Percentiles rank a stretch among this genome's conserved stretches.
Conservation (phyloP, 179 eudicot species). For the Camellia oleifera region DNA sequence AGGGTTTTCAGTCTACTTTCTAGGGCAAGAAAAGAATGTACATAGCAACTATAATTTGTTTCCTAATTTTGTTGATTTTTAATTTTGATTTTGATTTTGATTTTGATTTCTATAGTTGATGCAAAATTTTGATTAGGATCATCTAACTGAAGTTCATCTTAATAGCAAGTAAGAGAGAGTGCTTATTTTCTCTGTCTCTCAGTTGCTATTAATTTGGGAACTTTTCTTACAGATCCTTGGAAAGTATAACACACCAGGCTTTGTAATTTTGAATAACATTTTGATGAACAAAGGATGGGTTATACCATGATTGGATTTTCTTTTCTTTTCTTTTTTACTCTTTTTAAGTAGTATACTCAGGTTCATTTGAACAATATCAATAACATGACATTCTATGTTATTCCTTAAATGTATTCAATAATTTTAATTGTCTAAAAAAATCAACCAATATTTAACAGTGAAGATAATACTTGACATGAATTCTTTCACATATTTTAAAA, state of each 20-base stretch:
- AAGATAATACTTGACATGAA: too few relatives aligned
- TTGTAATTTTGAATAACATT: constrained; percentile 41
- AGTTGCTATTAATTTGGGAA: constrained; percentile 84
- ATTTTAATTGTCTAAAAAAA: too few relatives aligned
- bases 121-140: constrained; percentile 37
- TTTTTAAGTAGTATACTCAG: neutral
- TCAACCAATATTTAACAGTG: too few relatives aligned
- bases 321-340: neutral
- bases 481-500: too few relatives aligned
- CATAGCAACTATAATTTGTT: neutral
- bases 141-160: constrained; percentile 48
- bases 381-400: neutral
- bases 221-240: constrained; percentile 58
- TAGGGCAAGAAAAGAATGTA: too few relatives aligned
- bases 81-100: neutral
- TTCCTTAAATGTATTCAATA: too few relatives aligned
- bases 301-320: neutral
- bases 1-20: constrained; percentile 11
- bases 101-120: constrained; percentile 8
- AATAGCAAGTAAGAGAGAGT: constrained; percentile 42
- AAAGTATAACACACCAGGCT: constrained; percentile 27
- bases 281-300: constrained; percentile 28
- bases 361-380: neutral
- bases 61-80: neutral
- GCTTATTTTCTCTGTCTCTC: constrained; percentile 12